phyloP scores from a whole-genome alignment of 495 filamentous ascomycete species.

The Halenospora varia region DNA sequence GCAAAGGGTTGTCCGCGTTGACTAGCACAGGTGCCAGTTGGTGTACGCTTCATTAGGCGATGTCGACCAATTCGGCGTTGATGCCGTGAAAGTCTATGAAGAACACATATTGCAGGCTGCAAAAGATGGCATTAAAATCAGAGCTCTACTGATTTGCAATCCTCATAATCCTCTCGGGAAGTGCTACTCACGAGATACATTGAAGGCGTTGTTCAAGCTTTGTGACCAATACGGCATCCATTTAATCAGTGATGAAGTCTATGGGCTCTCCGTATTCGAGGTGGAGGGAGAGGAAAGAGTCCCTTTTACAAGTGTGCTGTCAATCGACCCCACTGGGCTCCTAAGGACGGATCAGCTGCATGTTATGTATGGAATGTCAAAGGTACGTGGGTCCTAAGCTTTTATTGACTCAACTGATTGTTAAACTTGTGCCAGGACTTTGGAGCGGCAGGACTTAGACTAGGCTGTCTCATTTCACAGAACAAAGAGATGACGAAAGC shows the following conservation, averaged over 20 bases:
- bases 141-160: slow-evolving; percentile 51
- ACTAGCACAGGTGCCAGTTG: slow-evolving; percentile 15
- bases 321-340: slow-evolving; percentile 40
- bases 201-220: slow-evolving; percentile 44
- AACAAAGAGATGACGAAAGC: neutral
- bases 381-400: slow-evolving; percentile 27
- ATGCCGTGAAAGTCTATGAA: slow-evolving; percentile 25
- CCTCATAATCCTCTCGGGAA: slow-evolving; percentile 54
- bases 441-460: slow-evolving; percentile 48
- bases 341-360: slow-evolving; percentile 52
- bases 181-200: slow-evolving; percentile 48
- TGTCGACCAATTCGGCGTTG: slow-evolving; percentile 38
- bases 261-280: slow-evolving; percentile 51
- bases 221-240: slow-evolving; percentile 54
- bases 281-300: slow-evolving; percentile 29
- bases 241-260: slow-evolving; percentile 61
- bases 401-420: neutral
- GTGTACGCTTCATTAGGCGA: slow-evolving; percentile 42
- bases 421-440: slow-evolving; percentile 42
- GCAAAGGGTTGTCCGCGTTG: neutral
- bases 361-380: slow-evolving; percentile 56
- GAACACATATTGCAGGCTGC: slow-evolving; percentile 21
- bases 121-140: slow-evolving; percentile 31
- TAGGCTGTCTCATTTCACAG: slow-evolving; percentile 47
- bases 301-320: slow-evolving; percentile 50